A percentile compares a stretch with the other conserved stretches of the same genome.
These are phyloP conservation scores for Polyporus arcularius DNA, from an alignment of 768 basidiomycete species.

Conservation along the genomic window DNA sequence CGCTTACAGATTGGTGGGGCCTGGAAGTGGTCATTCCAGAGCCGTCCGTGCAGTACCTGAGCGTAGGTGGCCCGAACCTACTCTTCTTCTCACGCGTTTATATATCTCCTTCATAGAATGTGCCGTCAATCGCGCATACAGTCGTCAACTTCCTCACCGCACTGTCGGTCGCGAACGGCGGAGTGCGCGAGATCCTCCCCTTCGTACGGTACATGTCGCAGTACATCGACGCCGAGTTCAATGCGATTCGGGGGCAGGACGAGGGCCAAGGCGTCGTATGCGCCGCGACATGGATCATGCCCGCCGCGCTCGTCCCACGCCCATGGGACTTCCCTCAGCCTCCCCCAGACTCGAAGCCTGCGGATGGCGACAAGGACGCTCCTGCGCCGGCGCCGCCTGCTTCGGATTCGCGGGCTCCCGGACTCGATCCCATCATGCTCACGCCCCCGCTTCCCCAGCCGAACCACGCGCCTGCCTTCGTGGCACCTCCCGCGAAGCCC, in stretches of 20 bases:
- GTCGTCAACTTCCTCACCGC: conserved; percentile 78
- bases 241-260: conserved; percentile 60
- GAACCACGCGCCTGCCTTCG: conserved; percentile 6
- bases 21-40: conserved; percentile 77
- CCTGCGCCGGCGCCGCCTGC: conserved; percentile 3
- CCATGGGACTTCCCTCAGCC: conserved; percentile 73
- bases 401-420: conserved; percentile 1
- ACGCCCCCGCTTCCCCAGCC: conserved; percentile 14
- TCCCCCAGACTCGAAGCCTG: conserved; percentile 24
- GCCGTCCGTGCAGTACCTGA: conserved; percentile 62
- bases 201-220: conserved; percentile 83
- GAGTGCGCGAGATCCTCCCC: conserved; percentile 80
- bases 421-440: conserved; percentile 9
- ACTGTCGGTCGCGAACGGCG: conserved; percentile 65
- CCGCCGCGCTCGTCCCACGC: conserved; percentile 74
- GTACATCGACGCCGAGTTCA: conserved; percentile 78
- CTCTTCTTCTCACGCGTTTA: neutral
- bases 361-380: conserved; percentile 3
- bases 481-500: conserved; percentile 2
- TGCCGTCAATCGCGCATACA: conserved; percentile 58
- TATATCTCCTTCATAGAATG: conserved; percentile 40
- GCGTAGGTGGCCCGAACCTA: conserved; percentile 39
- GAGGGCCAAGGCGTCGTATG: conserved; percentile 80
- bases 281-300: conserved; percentile 90
- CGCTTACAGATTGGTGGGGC: conserved; percentile 83